Evolutionary conservation across 345 rosid species (phyloP).

Genomic region (Clausena lansium): DNA sequence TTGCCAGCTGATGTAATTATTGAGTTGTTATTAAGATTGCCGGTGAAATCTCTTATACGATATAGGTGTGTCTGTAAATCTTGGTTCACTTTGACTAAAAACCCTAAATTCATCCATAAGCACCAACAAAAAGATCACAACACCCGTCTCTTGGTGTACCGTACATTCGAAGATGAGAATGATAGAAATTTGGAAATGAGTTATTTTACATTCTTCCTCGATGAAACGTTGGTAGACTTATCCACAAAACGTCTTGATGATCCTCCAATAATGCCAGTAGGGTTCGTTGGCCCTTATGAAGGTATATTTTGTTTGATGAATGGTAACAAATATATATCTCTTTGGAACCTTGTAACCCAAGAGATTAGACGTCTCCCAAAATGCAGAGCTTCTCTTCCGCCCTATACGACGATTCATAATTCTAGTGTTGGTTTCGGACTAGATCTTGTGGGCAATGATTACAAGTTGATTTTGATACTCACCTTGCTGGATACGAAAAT

Average conservation of each 20-base stretch:
- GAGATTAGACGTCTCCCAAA: not conserved
- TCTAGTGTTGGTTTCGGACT: not conserved
- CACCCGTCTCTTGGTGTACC: not conserved
- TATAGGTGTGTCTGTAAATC: not conserved
- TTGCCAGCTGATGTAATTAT: not conserved
- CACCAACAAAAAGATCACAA: not conserved
- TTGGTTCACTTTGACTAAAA: not conserved
- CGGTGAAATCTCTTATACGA: not conserved
- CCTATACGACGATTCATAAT: no score
- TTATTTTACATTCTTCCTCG: not conserved
- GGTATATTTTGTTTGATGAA: not conserved
- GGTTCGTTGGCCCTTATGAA: not conserved
- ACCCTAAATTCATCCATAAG: not conserved
- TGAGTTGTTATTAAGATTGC: not conserved
- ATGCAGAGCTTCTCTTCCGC: not conserved
- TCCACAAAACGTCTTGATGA: no score
- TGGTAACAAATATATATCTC: not conserved
- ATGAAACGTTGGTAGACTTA: not conserved
- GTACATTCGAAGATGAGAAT: not conserved
- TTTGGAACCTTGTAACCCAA: not conserved
- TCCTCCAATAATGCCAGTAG: not conserved
- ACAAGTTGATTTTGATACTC: not conserved
- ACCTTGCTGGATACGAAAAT: not conserved
- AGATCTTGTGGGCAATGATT: not conserved
- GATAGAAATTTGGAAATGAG: not conserved